Conservation (phyloP, 2,329 filamentous ascomycete genomes). For the Erysiphe neolycopersici region DNA sequence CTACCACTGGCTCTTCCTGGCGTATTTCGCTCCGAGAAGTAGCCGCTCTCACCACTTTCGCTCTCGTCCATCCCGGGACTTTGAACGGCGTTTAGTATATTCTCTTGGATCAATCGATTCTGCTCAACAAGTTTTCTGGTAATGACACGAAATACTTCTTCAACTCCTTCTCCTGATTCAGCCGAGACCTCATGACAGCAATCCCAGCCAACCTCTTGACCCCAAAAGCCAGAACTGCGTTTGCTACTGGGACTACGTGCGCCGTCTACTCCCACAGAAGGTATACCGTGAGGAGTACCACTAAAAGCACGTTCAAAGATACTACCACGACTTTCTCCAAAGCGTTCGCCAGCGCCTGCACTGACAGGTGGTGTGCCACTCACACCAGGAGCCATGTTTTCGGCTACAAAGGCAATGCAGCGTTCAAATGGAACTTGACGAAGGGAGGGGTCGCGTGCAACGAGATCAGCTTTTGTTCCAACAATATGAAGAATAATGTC, state of each 20-base stretch:
- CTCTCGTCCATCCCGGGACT: constrained; percentile 18
- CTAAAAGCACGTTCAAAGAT: constrained; percentile 1
- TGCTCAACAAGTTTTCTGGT: constrained; percentile 67
- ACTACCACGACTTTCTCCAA: constrained; percentile 1
- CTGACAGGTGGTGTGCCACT: constrained; percentile 41
- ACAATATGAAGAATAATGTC: constrained; percentile 77
- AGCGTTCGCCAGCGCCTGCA: constrained; percentile 14
- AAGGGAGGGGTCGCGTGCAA: constrained; percentile 51
- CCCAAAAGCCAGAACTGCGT: constrained; percentile 58
- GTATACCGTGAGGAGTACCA: neutral
- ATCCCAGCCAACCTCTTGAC: constrained; percentile 82
- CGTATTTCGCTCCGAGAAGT: constrained; percentile 19
- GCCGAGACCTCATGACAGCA: constrained; percentile 93
- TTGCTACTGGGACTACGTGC: constrained; percentile 34
- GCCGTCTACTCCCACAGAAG: constrained; percentile 16
- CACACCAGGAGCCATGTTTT: constrained; percentile 54
- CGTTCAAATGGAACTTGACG: constrained; percentile 81
- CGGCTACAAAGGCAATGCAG: constrained; percentile 85
- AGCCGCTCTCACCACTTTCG: constrained; percentile 10
- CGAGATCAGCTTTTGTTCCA: constrained; percentile 78
- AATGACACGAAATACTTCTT: constrained; percentile 81
- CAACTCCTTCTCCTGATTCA: constrained; percentile 81
- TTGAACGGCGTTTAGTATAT: constrained; percentile 18
- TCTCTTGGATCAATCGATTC: constrained; percentile 25
- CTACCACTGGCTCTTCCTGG: constrained; percentile 22